Base-by-base conservation (phyloP, 768 basidiomycete genomes). In the Lactifluus subvellereus region DNA sequence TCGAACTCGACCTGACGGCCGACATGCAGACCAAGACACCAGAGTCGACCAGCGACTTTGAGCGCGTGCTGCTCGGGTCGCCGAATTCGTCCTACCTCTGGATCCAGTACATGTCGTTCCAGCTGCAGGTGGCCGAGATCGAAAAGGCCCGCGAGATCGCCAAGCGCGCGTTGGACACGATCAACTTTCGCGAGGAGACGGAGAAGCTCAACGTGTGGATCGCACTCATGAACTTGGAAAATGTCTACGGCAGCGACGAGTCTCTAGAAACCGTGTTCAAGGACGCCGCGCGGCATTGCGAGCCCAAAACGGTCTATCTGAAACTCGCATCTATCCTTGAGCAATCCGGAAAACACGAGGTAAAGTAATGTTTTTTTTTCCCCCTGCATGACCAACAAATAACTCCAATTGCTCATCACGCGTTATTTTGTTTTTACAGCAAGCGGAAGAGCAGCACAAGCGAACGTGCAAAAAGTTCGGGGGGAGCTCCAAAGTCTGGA, bases 71-170 rank as follows among this genome's bases (percentile, higher is more conserved):
- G 51, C 80, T 98, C 43, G 91, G 92, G 33, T 94, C 96, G 0
- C 96, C 97, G 1, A 94, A 97, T 72, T 98, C 95, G 7, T 98
- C 97, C 0, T 97, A 89, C 75, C 81, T 98, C 38, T 99, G 97
- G 97, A 87, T 99, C 62, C 95, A 98, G 73, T 99, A 94, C 74
- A 98, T 99, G 94, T 96, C 97, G 9, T 96, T 98, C 84, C 93
- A 95, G 70, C 79, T 98, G 11, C 94, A 94, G 68, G 82, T 99
- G n/a, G 92, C 95, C 35, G 96, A 99, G 75, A 78, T 97, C 59
- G 95, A 94, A 69, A 97, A 95, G 74, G 97, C 96, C 14, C 83
- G 94, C 49, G 87, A 89, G 72, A 86, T 94, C 56, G 95, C 86
- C 52, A 82, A 84, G 57, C 85, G 91, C 27, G 96, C 94, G 5